Base-by-base conservation (phyloP, 1,284 basidiomycete genomes). In the Puccinia polysora region DNA sequence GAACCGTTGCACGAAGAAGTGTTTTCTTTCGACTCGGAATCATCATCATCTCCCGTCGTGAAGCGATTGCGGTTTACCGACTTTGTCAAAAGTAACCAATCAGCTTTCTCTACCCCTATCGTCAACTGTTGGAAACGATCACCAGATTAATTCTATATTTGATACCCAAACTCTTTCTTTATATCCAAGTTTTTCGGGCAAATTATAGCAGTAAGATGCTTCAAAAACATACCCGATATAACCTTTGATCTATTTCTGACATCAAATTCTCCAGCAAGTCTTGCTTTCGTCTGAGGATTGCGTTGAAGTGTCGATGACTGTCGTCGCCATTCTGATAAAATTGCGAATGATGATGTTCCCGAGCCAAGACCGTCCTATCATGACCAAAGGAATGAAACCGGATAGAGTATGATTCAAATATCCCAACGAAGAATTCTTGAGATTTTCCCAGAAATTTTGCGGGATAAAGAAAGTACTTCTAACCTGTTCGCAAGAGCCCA, bases 341-440 rank as follows among this genome's bases (percentile, higher is more conserved):
- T 8, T 59, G 56, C 15, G 55, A 69, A 50, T 69, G 67, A 38
- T 69, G 67, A 28, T 56, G 67, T 52, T 69, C 67, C n/a, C 67
- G 67, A 38, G 67, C 67, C 45, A 60, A n/a, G 10, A 69, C 45
- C 8, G 67, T 38, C 25, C 67, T 69, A 28, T 43, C 4, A 30
- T 6, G 45, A 30, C 14, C 36, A 38, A 36, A 23, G 49, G 5
- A 6, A 28, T 10, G 15, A 60, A 40, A 43, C 28, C 7, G 28
- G 14, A 4, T 38, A 8, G 4, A 40, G n/a, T 15, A 32, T 32
- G 10, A 60, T 58, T 18, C 38, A 40, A 20, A 10, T 4, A 18
- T 28, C 8, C 32, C 10, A 18, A 20, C 15, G 2, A 56, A 34
- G 18, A 4, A 8, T n/a, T 40, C 12, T 20, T 20, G 14, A 30